These are phyloP conservation scores for Arabidopsis lyrata DNA, from an alignment of 441 rosid genomes.

Conservation along the genomic window DNA sequence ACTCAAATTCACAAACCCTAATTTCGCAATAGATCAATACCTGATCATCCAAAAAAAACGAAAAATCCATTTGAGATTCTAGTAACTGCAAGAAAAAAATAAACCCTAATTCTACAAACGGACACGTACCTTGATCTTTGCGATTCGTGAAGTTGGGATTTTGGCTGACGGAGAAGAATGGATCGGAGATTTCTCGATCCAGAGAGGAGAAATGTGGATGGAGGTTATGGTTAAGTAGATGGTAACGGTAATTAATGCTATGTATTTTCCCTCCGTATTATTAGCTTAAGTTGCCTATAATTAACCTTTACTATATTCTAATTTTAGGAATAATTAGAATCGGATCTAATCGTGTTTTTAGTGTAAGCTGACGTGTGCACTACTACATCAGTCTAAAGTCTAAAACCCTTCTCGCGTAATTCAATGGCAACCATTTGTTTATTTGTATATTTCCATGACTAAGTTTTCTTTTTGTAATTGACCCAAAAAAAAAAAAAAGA, in stretches of 20 bases:
- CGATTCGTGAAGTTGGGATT: constrained; percentile 17
- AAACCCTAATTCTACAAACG: constrained; percentile 1
- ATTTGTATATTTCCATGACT: not conserved
- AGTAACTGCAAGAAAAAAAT: not conserved
- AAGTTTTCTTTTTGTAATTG: not conserved
- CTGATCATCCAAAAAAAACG: constrained; percentile 12
- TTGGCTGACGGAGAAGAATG: constrained; percentile 25
- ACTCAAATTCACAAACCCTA: constrained; percentile 32
- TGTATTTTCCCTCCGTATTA: constrained; percentile 14
- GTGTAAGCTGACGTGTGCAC: constrained; percentile 8
- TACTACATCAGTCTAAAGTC: not conserved
- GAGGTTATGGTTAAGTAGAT: constrained; percentile 8
- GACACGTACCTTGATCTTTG: constrained; percentile 41
- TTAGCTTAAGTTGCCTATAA: constrained; percentile 29
- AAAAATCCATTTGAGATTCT: constrained; percentile 10
- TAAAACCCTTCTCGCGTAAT: not conserved
- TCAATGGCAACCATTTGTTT: not conserved
- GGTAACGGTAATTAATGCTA: constrained; percentile 39
- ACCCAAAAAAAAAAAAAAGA: too few species aligned
- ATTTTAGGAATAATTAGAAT: constrained; percentile 24
- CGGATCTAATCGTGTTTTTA: constrained; percentile 12
- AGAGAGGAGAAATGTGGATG: constrained; percentile 24
- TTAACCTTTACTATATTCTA: constrained; percentile 22
- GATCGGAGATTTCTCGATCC: constrained; percentile 37
- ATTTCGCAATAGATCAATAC: constrained; percentile 33